A percentile compares a stretch with the other conserved stretches of the same genome.
Conservation (phyloP, 345 rosid genomes). For the Euphorbia pulcherrima region DNA sequence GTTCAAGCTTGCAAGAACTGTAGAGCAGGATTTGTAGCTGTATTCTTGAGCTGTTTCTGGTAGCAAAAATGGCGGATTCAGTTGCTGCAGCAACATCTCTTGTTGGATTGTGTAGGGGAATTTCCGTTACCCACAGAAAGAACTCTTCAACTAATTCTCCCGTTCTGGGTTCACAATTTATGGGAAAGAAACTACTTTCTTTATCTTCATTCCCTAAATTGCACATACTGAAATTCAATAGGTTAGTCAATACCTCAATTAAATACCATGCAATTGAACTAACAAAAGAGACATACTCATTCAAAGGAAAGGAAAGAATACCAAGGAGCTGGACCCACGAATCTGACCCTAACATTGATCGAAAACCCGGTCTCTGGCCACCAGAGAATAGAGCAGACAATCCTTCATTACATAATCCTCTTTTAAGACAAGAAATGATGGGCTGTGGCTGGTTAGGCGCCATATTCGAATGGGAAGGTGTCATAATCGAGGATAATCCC, state of each 20-base stretch:
- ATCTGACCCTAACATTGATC: slow-evolving; percentile 37
- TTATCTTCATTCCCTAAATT: slow-evolving; percentile 25
- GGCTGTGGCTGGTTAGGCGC: slow-evolving; percentile 99
- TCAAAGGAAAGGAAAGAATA: slow-evolving; percentile 46
- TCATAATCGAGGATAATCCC: slow-evolving; percentile 69
- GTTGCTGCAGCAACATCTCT: slow-evolving; percentile 60
- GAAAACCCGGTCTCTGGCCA: slow-evolving; percentile 72
- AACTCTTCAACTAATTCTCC: slow-evolving; percentile 30
- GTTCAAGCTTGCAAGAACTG: slow-evolving; percentile 8
- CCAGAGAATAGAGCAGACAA: slow-evolving; percentile 84
- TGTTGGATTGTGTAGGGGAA: slow-evolving; percentile 42
- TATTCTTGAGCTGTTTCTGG: slow-evolving; percentile 15
- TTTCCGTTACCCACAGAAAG: slow-evolving; percentile 35
- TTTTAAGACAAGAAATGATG: slow-evolving; percentile 89
- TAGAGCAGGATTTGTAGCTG: neutral
- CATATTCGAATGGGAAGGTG: slow-evolving; percentile 97
- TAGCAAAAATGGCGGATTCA: slow-evolving; percentile 63
- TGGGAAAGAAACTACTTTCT: slow-evolving; percentile 34
- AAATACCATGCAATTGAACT: slow-evolving; percentile 67
- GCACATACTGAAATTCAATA: slow-evolving; percentile 32
- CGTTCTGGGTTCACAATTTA: slow-evolving; percentile 31
- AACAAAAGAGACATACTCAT: slow-evolving; percentile 64
- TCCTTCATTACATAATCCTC: slow-evolving; percentile 74
- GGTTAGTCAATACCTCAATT: slow-evolving; percentile 28
- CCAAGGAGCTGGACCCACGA: slow-evolving; percentile 46